phyloP scores from a whole-genome alignment of 1,139 yeast species.

The Maudiozyma humilis region DNA sequence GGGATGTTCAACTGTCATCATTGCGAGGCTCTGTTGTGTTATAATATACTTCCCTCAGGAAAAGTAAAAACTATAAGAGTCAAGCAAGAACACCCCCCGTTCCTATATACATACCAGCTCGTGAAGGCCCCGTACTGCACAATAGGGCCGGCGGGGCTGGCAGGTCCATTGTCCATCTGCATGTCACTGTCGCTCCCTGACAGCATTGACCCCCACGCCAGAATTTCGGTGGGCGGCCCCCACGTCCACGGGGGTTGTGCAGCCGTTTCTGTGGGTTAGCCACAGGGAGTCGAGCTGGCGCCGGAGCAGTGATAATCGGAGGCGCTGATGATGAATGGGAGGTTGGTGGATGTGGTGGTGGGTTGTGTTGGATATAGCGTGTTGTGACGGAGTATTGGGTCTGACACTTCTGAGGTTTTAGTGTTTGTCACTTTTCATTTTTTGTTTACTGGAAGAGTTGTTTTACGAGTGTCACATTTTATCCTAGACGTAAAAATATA shows the following conservation, averaged over 20 bases:
- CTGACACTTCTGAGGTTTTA: background rate
- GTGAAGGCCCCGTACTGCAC: too few species aligned
- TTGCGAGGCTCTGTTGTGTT: too few species aligned
- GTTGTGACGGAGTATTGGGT: background rate
- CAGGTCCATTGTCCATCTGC: background rate
- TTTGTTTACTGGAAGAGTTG: constrained; percentile 2
- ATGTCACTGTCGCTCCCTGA: background rate
- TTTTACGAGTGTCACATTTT: background rate
- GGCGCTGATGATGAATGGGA: background rate
- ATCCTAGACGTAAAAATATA: background rate
- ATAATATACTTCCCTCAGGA: too few species aligned
- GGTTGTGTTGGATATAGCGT: background rate
- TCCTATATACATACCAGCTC: background rate
- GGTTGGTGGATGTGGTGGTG: background rate
- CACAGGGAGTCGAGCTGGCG: too few species aligned
- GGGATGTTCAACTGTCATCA: background rate
- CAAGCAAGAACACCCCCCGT: too few species aligned
- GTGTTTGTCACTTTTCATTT: background rate
- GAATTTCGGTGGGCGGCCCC: background rate
- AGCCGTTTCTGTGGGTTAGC: background rate
- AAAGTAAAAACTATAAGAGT: too few species aligned
- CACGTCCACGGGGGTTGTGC: background rate
- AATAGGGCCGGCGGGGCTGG: too few species aligned
- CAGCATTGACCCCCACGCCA: background rate
- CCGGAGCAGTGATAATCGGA: background rate